These are phyloP conservation scores for Macaranga tanarius DNA, from an alignment of 441 rosid species.

Conservation along the genomic window DNA sequence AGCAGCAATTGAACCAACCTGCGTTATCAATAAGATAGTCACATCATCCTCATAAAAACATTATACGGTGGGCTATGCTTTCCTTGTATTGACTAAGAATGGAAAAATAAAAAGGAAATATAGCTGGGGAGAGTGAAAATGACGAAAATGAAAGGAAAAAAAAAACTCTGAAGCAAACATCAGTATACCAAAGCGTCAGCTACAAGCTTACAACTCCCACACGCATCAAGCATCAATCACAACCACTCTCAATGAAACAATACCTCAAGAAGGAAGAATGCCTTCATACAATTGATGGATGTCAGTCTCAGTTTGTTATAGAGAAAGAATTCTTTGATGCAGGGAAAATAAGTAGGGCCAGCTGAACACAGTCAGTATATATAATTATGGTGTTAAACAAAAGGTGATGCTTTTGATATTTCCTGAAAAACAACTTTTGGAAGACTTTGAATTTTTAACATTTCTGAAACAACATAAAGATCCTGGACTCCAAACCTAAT, in stretches of 20 bases:
- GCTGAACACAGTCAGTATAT: too few species aligned
- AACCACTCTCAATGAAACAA: not conserved
- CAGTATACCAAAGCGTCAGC: too few species aligned
- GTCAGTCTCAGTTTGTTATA: not conserved
- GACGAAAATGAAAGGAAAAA: too few species aligned
- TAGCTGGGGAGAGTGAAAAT: too few species aligned
- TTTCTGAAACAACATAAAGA: not conserved
- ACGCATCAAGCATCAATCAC: too few species aligned
- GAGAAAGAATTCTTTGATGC: not conserved
- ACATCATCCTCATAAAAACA: not conserved
- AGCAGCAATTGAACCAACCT: conserved; percentile 97
- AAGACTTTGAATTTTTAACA: not conserved
- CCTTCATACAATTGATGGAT: not conserved
- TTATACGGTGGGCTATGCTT: not conserved
- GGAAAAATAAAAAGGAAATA: too few species aligned
- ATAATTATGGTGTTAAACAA: not conserved
- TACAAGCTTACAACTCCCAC: too few species aligned
- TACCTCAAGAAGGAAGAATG: not conserved
- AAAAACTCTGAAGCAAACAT: too few species aligned
- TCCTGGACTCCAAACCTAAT: not conserved
- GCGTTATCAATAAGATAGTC: conserved; percentile 10
- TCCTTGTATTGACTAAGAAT: not conserved
- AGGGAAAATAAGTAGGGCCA: not conserved
- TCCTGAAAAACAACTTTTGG: not conserved
- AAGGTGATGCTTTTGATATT: not conserved